phyloP scores from a whole-genome alignment of 495 filamentous ascomycete genomes.

The Bombardia bombarda region DNA sequence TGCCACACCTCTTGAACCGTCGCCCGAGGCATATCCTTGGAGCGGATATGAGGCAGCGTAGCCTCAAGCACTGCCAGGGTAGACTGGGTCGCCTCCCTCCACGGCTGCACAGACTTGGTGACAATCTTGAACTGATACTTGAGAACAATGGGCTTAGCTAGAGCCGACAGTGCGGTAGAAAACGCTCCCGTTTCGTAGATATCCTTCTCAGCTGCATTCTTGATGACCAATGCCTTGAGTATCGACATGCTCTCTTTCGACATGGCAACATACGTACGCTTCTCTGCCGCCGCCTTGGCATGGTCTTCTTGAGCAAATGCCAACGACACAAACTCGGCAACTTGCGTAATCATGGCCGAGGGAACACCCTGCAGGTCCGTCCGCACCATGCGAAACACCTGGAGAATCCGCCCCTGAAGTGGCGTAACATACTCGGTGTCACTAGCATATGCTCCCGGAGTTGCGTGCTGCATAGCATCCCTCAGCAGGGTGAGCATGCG shows the following conservation, averaged over 20 bases:
- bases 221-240: constrained; percentile 53
- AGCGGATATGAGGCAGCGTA: constrained; percentile 54
- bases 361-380: constrained; percentile 60
- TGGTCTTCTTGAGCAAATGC: constrained; percentile 43
- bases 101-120: constrained; percentile 54
- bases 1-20: constrained; percentile 47
- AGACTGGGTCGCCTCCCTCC: constrained; percentile 69
- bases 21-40: constrained; percentile 42
- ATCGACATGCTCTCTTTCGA: constrained; percentile 69
- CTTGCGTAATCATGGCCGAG: constrained; percentile 55
- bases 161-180: constrained; percentile 49
- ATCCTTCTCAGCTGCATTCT: constrained; percentile 53
- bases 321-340: constrained; percentile 62
- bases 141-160: constrained; percentile 58
- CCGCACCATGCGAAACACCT: constrained; percentile 63
- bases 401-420: constrained; percentile 66
- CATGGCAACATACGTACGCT: constrained; percentile 77
- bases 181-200: constrained; percentile 60
- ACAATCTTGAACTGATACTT: constrained; percentile 63
- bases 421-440: constrained; percentile 80
- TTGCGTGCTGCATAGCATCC: constrained; percentile 47
- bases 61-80: constrained; percentile 60
- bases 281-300: constrained; percentile 26
- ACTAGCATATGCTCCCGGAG: constrained; percentile 65
- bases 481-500: constrained; percentile 55